Conservation (phyloP, 441 rosid species). For the Pelargonium cotyledonis region DNA sequence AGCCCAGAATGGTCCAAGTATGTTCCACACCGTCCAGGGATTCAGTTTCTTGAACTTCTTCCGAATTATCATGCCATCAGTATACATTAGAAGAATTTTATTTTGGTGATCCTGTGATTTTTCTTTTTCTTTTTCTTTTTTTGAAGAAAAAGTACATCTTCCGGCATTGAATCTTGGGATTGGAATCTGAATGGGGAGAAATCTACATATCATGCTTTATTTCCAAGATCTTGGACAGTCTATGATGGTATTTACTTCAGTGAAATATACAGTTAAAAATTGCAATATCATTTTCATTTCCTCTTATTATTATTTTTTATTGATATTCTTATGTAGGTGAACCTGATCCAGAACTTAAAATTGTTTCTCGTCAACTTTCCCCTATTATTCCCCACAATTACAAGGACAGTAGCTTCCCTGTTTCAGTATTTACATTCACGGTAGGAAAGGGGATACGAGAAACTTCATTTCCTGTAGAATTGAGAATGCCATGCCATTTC, state of each 20-base stretch:
- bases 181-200: conserved; percentile 37
- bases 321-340: conserved; percentile 21
- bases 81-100: conserved; percentile 3
- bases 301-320: not conserved
- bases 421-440: conserved; percentile 34
- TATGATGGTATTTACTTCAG: conserved; percentile 30
- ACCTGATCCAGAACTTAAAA: conserved; percentile 33
- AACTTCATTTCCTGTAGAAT: not conserved
- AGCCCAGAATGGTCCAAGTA: conserved; percentile 21
- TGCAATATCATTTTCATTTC: conserved; percentile 9
- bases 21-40: not conserved
- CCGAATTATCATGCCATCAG: not conserved
- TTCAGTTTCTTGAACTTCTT: not conserved
- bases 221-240: conserved; percentile 35
- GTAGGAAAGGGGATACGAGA: conserved; percentile 20
- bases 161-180: conserved; percentile 35
- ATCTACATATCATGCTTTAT: conserved; percentile 34
- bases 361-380: conserved; percentile 31
- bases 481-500: conserved; percentile 1
- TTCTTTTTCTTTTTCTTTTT: not conserved
- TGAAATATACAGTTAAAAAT: not conserved
- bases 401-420: conserved; percentile 37
- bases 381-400: conserved; percentile 37
- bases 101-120: conserved; percentile 7
- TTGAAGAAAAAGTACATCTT: conserved; percentile 17